These are phyloP conservation scores for Candida fluviatilis DNA, from an alignment of 805 yeast species.

Conservation along the genomic window DNA sequence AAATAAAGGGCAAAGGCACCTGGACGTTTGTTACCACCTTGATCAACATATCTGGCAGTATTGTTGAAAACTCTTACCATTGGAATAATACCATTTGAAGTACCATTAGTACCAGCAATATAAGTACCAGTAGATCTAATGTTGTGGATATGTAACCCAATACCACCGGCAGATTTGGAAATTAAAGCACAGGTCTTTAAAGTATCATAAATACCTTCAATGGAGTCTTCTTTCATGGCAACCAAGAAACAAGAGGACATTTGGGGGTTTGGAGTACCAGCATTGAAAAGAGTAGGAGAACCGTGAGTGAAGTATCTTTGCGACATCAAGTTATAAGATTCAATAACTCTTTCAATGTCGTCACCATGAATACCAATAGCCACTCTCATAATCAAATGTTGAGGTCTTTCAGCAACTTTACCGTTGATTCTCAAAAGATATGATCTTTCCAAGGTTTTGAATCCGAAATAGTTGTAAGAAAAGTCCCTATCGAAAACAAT, in stretches of 20 bases:
- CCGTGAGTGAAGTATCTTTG: constrained; percentile 58
- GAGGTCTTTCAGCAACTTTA: constrained; percentile 59
- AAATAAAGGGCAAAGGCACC: constrained; percentile 60
- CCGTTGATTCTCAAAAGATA: constrained; percentile 52
- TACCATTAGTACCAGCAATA: constrained; percentile 61
- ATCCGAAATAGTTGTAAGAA: constrained; percentile 55
- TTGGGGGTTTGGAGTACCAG: constrained; percentile 58
- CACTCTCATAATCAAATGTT: constrained; percentile 59
- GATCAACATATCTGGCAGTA: constrained; percentile 62
- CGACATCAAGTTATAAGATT: constrained; percentile 57
- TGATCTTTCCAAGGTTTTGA: constrained; percentile 58
- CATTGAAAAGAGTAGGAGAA: constrained; percentile 58
- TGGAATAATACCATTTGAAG: constrained; percentile 59
- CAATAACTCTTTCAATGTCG: constrained; percentile 49
- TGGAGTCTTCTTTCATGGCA: constrained; percentile 61
- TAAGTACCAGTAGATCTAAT: constrained; percentile 57
- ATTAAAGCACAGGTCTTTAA: constrained; percentile 59
- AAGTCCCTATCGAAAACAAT: constrained; percentile 49
- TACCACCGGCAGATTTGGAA: constrained; percentile 61
- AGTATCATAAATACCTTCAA: constrained; percentile 60
- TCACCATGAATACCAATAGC: constrained; percentile 58
- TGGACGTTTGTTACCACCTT: constrained; percentile 64
- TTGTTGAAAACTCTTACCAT: constrained; percentile 62
- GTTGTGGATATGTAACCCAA: constrained; percentile 58
- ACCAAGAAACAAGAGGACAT: constrained; percentile 62